Base-by-base conservation (phyloP, 805 yeast species). In the Metschnikowia drakensbergensis region DNA sequence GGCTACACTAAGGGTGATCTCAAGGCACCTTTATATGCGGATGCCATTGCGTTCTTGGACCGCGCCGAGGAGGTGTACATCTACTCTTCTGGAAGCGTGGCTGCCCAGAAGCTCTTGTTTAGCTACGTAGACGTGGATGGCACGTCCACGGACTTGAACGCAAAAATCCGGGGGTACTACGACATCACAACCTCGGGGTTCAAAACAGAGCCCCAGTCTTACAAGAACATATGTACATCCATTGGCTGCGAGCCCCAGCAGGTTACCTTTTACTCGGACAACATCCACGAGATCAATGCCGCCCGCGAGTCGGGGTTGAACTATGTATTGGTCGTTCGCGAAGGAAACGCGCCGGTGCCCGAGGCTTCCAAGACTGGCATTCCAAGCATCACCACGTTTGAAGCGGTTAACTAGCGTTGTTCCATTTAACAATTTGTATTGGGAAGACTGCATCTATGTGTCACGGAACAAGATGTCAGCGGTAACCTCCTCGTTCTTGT, bases 401-500 rank as follows among this genome's bases (percentile, higher is more conserved):
- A 35, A 11, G 26, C 25, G 25, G 46, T 31, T n/a, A 31, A 31
- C 13, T 17, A 17, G 17, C 17, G 17, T 17, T 17, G 17, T 17
- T 17, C 17, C 17, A 17, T 17, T 17, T 1, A 17, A 17, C 17
- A 17, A 17, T n/a, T 28, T 28, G 30, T 28, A 28, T 28, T 28
- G 8, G 6, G 3, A 28, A 6, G 9, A 28, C 17, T 3, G 11
- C 23, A n/a, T 31, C 17, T 30, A 43, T 63, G 66, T 64, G 63
- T 72, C 76, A 53, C 76, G 70, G 59, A 94, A 87, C 58, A 94
- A 75, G 62, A 89, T 81, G 71, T 94, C 94, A 23, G 98, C 99
- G 37, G 99, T 90, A 60, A 88, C 80, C 73, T 92, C 97, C 72
- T 94, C 99, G 69, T 94, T 89, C 72, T 90, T 92, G 62, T 94